These are phyloP conservation scores for Fistulinella prunicolor DNA, from an alignment of 768 basidiomycete genomes.

Conservation along the genomic window DNA sequence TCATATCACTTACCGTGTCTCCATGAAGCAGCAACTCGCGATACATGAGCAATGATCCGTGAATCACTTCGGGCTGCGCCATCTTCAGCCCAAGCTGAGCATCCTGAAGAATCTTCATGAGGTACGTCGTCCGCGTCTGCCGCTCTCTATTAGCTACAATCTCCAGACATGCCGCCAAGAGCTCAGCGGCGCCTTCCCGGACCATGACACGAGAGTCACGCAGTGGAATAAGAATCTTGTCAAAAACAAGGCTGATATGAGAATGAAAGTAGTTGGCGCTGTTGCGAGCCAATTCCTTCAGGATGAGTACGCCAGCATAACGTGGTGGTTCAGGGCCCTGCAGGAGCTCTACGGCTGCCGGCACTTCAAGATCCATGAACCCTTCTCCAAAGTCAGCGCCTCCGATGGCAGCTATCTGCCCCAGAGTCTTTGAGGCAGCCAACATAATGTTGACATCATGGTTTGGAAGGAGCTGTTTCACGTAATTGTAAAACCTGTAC, in stretches of 20 bases:
- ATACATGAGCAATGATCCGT: slow-evolving; percentile 89
- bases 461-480: slow-evolving; percentile 88
- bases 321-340: slow-evolving; percentile 77
- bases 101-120: slow-evolving; percentile 83
- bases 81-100: slow-evolving; percentile 80
- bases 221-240: slow-evolving; percentile 88
- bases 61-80: slow-evolving; percentile 81
- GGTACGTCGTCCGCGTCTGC: slow-evolving; percentile 59
- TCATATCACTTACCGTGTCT: slow-evolving; percentile 68
- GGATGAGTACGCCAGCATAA: slow-evolving; percentile 90
- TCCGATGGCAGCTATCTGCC: slow-evolving; percentile 80
- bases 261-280: slow-evolving; percentile 86
- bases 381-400: slow-evolving; percentile 81
- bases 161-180: slow-evolving; percentile 89
- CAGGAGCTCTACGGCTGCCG: slow-evolving; percentile 75
- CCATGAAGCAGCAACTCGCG: slow-evolving; percentile 89
- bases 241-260: slow-evolving; percentile 84
- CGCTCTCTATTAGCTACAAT: slow-evolving; percentile 78
- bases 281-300: slow-evolving; percentile 90
- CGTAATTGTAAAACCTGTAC: slow-evolving; percentile 89
- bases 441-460: slow-evolving; percentile 93
- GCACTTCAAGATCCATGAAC: slow-evolving; percentile 89
- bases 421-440: slow-evolving; percentile 88
- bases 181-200: slow-evolving; percentile 88
- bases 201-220: slow-evolving; percentile 88